Evolutionary conservation across 176 grass and related monocot genomes (phyloP).

Genomic region (Hsuehochloa calcarea): DNA sequence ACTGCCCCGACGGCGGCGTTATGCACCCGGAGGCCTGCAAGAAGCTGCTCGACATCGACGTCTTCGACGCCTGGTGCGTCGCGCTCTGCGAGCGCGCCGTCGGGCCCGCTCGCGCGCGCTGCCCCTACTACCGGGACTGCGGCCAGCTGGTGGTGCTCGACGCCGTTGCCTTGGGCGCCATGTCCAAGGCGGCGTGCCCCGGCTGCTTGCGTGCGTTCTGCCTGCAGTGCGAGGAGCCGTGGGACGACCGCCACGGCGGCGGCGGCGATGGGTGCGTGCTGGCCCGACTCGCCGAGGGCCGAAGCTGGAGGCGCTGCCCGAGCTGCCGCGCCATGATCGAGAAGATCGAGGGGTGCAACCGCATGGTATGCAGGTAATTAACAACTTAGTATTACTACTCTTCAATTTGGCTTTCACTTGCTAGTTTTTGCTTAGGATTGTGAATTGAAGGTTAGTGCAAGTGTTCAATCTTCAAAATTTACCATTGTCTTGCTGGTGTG

Average conservation of each 20-base stretch:
- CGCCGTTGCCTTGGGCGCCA: background rate
- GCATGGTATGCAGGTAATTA: conserved; percentile 40
- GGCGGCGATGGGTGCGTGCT: conserved; percentile 14
- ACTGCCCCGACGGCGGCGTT: background rate
- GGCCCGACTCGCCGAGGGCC: conserved; percentile 2
- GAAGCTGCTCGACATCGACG: conserved; percentile 46
- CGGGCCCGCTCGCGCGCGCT: conserved; percentile 16
- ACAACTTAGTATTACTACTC: background rate
- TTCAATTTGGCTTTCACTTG: background rate
- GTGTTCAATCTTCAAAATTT: background rate
- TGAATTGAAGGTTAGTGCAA: background rate
- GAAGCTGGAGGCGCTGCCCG: conserved; percentile 36
- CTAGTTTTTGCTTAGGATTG: background rate
- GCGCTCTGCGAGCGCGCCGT: conserved; percentile 46
- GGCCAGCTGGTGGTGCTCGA: conserved; percentile 31
- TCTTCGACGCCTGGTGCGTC: conserved; percentile 48
- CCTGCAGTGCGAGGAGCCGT: conserved; percentile 43
- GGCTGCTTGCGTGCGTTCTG: conserved; percentile 19
- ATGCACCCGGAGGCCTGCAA: conserved; percentile 46
- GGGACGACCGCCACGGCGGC: conserved; percentile 20
- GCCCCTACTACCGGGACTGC: conserved; percentile 34
- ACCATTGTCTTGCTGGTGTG: background rate
- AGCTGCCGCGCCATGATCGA: conserved; percentile 47
- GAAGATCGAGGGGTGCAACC: conserved; percentile 22
- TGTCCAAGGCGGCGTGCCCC: conserved; percentile 4